phyloP scores from a whole-genome alignment of 2,329 filamentous ascomycete species.

The Chaetomium strumarium region DNA sequence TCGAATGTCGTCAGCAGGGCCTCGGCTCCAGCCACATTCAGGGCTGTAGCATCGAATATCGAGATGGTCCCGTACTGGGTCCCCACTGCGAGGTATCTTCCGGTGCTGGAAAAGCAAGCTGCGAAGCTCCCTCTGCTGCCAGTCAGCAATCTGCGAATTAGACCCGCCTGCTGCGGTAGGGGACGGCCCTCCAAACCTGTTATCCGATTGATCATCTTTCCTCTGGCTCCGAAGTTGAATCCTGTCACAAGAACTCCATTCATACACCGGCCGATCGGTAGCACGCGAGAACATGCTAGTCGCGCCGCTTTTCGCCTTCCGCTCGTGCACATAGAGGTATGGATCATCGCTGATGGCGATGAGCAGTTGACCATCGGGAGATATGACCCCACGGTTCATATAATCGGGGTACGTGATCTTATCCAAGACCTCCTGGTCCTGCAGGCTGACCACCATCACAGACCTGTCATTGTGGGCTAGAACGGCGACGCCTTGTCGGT shows the following conservation, averaged over 20 bases:
- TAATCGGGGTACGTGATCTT: conserved; percentile 71
- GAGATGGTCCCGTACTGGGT: conserved; percentile 78
- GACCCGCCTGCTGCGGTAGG: neutral
- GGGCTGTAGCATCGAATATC: conserved; percentile 56
- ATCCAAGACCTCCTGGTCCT: conserved; percentile 58
- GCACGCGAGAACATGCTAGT: conserved; percentile 20
- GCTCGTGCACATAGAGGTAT: conserved; percentile 74
- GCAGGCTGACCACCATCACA: conserved; percentile 75
- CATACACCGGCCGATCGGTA: conserved; percentile 31
- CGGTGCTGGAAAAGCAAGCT: conserved; percentile 68
- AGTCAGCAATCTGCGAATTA: conserved; percentile 11
- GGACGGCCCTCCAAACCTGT: conserved; percentile 32
- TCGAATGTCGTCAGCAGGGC: conserved; percentile 69
- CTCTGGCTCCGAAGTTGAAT: conserved; percentile 55
- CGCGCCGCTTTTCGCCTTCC: conserved; percentile 36
- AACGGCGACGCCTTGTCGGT: conserved; percentile 55
- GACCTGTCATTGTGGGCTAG: conserved; percentile 89
- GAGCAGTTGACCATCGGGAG: conserved; percentile 75
- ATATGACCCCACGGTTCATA: conserved; percentile 92
- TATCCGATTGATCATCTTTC: conserved; percentile 48
- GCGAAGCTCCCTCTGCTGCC: conserved; percentile 64
- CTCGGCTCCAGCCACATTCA: conserved; percentile 42
- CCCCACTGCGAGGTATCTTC: conserved; percentile 65
- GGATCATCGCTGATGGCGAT: conserved; percentile 84
- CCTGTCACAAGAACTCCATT: conserved; percentile 47